A percentile compares a stretch with the other conserved stretches of the same genome.
phyloP scores from a whole-genome alignment of 371 early-diverging fungal species.

The Mucor piriformis region DNA sequence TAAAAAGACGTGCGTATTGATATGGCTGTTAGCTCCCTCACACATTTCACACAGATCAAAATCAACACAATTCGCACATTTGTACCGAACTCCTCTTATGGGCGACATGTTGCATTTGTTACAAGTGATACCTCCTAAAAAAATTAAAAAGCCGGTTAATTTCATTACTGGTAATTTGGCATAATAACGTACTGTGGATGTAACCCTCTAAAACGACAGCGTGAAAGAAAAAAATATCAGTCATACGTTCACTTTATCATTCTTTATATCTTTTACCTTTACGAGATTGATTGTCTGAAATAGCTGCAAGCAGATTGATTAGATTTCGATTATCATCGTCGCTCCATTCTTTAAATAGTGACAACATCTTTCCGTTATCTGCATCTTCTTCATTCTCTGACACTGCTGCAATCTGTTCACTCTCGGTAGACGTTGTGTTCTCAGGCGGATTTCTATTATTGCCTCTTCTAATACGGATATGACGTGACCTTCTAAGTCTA shows the following conservation, averaged over 20 bases:
- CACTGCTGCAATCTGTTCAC: background rate
- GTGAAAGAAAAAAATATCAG: background rate
- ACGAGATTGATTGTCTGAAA: conserved; percentile 87
- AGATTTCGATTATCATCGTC: conserved; percentile 67
- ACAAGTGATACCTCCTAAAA: conserved; percentile 85
- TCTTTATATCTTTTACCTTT: conserved; percentile 60
- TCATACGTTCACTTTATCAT: background rate
- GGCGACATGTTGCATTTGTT: conserved; percentile 87
- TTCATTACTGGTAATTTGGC: background rate
- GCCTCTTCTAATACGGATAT: conserved; percentile 37
- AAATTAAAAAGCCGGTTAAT: conserved; percentile 1
- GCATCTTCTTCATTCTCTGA: conserved; percentile 38
- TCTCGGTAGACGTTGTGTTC: conserved; percentile 2
- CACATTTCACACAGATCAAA: conserved; percentile 94
- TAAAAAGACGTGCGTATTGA: conserved; percentile 83
- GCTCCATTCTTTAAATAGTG: conserved; percentile 43
- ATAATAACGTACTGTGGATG: conserved; percentile 67
- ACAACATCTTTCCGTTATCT: conserved; percentile 19
- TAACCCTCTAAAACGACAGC: conserved; percentile 62
- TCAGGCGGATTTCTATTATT: conserved; percentile 1
- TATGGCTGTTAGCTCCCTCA: conserved; percentile 78
- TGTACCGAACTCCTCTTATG: conserved; percentile 89
- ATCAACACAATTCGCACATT: conserved; percentile 92
- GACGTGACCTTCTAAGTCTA: conserved; percentile 36
- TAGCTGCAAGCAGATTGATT: conserved; percentile 78